phyloP scores from a whole-genome alignment of 1,139 yeast genomes.

The Wickerhamomyces sp. region DNA sequence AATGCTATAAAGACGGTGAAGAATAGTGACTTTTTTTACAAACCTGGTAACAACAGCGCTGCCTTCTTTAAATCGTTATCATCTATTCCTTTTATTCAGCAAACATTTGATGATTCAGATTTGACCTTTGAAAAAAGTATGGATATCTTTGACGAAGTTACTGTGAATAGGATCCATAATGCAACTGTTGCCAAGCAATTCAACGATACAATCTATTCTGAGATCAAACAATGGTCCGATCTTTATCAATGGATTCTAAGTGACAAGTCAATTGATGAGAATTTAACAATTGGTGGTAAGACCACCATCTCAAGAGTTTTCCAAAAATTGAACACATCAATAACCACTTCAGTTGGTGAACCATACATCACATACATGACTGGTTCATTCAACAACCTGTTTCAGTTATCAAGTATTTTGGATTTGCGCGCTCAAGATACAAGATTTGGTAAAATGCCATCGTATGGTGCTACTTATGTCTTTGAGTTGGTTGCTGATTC shows the following conservation, averaged over 20 bases:
- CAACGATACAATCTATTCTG: conserved; percentile 25
- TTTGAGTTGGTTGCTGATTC: conserved; percentile 32
- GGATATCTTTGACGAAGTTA: conserved; percentile 33
- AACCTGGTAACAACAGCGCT: conserved; percentile 28
- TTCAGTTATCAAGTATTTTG: conserved; percentile 31
- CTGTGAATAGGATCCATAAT: conserved; percentile 35
- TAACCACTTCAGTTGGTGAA: conserved; percentile 23
- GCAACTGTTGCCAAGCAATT: conserved; percentile 28
- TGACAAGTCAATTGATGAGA: conserved; percentile 24
- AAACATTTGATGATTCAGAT: conserved; percentile 20
- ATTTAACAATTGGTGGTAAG: conserved; percentile 34
- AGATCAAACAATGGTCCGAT: conserved; percentile 33
- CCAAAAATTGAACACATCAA: conserved; percentile 31
- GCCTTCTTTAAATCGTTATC: conserved; percentile 32
- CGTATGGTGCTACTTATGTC: conserved; percentile 37
- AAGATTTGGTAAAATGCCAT: conserved; percentile 38
- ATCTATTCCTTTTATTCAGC: conserved; percentile 19
- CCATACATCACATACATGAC: conserved; percentile 35
- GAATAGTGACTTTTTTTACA: conserved; percentile 17
- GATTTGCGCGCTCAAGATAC: conserved; percentile 28
- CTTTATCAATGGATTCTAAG: conserved; percentile 33
- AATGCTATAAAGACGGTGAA: conserved; percentile 27
- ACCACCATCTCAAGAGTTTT: conserved; percentile 31
- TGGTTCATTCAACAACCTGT: conserved; percentile 39
- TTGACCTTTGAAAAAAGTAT: conserved; percentile 34